These are phyloP conservation scores for Chaetomiaceae sp. DNA, from an alignment of 2,329 filamentous ascomycete species.

Conservation along the genomic window DNA sequence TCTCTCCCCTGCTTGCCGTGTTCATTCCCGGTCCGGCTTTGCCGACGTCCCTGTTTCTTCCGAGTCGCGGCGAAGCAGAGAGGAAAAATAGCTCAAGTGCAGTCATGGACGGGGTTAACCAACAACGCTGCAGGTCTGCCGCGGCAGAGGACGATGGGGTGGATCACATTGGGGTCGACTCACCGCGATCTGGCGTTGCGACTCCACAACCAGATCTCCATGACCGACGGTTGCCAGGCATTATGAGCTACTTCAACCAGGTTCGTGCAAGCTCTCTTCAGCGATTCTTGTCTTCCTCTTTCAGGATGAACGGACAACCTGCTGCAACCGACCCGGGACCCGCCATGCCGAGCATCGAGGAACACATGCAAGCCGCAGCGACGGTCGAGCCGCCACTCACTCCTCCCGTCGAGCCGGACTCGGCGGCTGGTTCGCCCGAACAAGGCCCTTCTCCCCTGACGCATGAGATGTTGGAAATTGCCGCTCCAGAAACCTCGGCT, in stretches of 20 bases:
- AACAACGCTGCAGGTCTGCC: slow-evolving; percentile 48
- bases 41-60: slow-evolving; percentile 15
- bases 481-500: slow-evolving; percentile 28
- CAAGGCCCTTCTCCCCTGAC: slow-evolving; percentile 32
- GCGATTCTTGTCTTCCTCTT: slow-evolving; percentile 36
- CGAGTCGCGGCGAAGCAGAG: too few species aligned
- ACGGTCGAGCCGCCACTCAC: slow-evolving; percentile 22
- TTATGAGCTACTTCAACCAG: slow-evolving; percentile 98
- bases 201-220: slow-evolving; percentile 90
- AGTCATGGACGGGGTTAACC: slow-evolving; percentile 47
- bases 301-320: slow-evolving; percentile 36
- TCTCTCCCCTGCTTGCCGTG: slow-evolving; percentile 5
- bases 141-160: slow-evolving; percentile 62
- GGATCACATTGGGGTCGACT: slow-evolving; percentile 77
- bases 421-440: slow-evolving; percentile 20
- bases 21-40: slow-evolving; percentile 12
- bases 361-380: slow-evolving; percentile 19
- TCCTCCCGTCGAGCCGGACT: slow-evolving; percentile 22
- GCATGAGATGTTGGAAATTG: slow-evolving; percentile 34
- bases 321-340: slow-evolving; percentile 31
- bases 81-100: slow-evolving; percentile 20
- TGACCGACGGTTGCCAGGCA: slow-evolving; percentile 91
- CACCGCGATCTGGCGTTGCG: slow-evolving; percentile 82
- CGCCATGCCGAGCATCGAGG: slow-evolving; percentile 19
- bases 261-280: slow-evolving; percentile 83